Evolutionary conservation across 2,329 filamentous ascomycete species (phyloP), one percentile per base, ranked within the genome.

Genomic region (Pseudonectria foliicola): DNA sequence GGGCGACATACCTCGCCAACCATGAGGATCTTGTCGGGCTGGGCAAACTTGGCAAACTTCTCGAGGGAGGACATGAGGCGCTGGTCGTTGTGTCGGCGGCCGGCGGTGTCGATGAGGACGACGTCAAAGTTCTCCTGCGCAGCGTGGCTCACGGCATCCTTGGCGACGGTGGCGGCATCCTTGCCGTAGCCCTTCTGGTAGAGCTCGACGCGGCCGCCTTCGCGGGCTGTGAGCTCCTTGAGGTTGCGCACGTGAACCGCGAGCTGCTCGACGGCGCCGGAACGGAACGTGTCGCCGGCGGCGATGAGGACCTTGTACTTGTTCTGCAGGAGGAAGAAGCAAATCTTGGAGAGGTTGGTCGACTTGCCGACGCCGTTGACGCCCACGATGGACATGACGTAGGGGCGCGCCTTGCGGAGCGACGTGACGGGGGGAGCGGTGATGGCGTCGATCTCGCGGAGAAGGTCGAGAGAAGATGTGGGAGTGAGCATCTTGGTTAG

Each of bases 281-380:
- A 95, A 47, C 92, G 84, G 73, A 98, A 98, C 3, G 92, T 98
- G 60, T 98, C 90, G 50, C 86, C 92, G 8, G 92, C 90, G 11
- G 87, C 90, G 47, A 98, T 86, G 38, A 98, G 75, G 12, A 98
- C 88, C 55, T 85, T 85, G 69, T 95, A 93, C 59, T 93, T 89
- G 69, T 98, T 98, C 62, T 98, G 90, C 23, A 98, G 71, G 25
- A 98, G 71, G 67, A 98, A 98, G 66, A 92, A 98, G 61, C 89
- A 94, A 48, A 98, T 95, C 63, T 98, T 98, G 61, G 86, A 90
- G 25, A 98, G 72, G 57, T 95, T 96, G 34, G 92, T 98, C 12
- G 89, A 95, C 67, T 98, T 98, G 55, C 92, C 92, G 25, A 98
- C 92, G 35, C 92, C 92, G 60, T 98, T 98, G 57, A 98, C 92